Conservation (phyloP, 805 yeast species). For the Pichia rugopelliculosa region DNA sequence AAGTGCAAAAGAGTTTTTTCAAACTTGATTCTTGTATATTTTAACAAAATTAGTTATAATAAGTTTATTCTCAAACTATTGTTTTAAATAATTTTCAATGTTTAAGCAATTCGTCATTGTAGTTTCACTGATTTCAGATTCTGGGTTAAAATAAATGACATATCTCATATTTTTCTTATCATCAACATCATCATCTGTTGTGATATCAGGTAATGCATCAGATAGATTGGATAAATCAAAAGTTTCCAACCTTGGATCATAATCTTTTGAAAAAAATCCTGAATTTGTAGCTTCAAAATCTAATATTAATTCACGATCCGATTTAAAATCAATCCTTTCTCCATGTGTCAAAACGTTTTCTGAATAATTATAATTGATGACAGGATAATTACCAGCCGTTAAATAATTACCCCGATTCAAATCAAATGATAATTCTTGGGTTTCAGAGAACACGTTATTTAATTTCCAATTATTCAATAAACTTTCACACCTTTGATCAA, state of each 20-base stretch:
- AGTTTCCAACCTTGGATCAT: neutral
- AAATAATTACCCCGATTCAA: neutral
- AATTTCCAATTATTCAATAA: conserved; percentile 1
- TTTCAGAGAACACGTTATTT: neutral
- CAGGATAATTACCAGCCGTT: neutral
- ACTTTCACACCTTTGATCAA: neutral
- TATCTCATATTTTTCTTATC: neutral
- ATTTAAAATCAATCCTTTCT: neutral
- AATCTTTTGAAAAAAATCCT: conserved; percentile 3
- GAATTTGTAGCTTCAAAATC: conserved; percentile 4
- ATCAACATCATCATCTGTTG: neutral
- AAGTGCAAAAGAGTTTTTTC: neutral
- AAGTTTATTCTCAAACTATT: too few species aligned
- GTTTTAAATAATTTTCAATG: neutral
- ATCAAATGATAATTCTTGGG: neutral
- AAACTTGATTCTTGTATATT: neutral
- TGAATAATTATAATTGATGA: neutral
- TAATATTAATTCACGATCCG: neutral
- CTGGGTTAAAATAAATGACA: neutral
- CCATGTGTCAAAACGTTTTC: neutral
- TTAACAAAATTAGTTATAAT: too few species aligned
- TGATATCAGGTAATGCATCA: neutral
- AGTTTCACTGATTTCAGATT: neutral
- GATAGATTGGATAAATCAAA: neutral
- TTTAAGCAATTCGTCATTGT: conserved; percentile 2